Percentiles rank a stretch among this genome's conserved stretches.
phyloP scores from a whole-genome alignment of 192 early-diverging fungal genomes.

The Kickxella alabastrina region DNA sequence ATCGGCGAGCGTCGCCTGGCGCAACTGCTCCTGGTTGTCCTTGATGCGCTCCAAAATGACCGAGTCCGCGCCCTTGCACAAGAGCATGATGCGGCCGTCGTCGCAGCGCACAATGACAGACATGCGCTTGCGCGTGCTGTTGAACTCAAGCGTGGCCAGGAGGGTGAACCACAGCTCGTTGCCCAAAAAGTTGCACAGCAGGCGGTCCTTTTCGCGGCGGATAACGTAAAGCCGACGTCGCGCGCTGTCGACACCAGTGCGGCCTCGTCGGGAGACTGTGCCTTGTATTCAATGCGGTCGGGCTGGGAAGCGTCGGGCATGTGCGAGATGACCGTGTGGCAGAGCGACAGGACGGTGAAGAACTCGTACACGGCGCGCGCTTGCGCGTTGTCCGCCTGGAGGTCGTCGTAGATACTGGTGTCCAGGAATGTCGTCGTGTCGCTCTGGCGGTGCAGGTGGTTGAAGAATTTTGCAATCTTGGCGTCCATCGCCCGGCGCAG shows the following conservation, averaged over 20 bases:
- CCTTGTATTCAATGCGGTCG: conserved; percentile 73
- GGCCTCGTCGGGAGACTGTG: conserved; percentile 93
- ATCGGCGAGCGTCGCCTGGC: conserved; percentile 66
- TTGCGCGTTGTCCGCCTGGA: conserved; percentile 54
- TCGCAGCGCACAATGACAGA: conserved; percentile 79
- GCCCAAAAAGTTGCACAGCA: conserved; percentile 72
- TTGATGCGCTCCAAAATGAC: conserved; percentile 84
- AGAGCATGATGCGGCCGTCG: conserved; percentile 70
- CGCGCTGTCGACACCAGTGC: conserved; percentile 85
- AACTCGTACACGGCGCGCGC: conserved; percentile 69
- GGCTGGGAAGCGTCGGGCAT: conserved; percentile 50
- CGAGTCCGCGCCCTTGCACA: conserved; percentile 94
- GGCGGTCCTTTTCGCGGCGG: conserved; percentile 63
- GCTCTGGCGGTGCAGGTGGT: conserved; percentile 60
- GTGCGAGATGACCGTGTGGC: conserved; percentile 82
- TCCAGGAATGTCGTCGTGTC: conserved; percentile 68
- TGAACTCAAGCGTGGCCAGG: conserved; percentile 82
- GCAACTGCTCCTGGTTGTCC: conserved; percentile 63
- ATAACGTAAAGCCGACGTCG: conserved; percentile 81
- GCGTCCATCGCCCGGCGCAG: conserved; percentile 53
- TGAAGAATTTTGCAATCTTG: conserved; percentile 55
- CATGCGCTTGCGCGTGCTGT: conserved; percentile 95
- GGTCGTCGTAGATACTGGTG: conserved; percentile 60
- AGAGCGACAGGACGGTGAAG: conserved; percentile 79
- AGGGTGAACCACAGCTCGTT: conserved; percentile 62